These are phyloP conservation scores for Protomyces inundatus DNA, from an alignment of 1,139 yeast genomes.

Conservation along the genomic window DNA sequence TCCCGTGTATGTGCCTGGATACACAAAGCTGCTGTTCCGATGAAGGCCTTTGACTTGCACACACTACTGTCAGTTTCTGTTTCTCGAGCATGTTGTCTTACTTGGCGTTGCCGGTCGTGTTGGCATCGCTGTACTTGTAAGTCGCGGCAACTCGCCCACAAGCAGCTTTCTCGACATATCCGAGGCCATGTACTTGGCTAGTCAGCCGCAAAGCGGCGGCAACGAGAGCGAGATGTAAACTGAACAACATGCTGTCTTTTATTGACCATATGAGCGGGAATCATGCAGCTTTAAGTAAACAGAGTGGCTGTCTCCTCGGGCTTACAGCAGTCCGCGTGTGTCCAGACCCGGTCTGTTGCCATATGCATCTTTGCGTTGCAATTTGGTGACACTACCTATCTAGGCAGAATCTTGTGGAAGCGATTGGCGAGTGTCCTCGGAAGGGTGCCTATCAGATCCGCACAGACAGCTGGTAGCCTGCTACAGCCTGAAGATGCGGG, in stretches of 20 bases:
- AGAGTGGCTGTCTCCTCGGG: no score
- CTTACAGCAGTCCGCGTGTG: no score
- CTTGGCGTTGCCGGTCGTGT: constrained; percentile 1
- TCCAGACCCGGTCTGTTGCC: no score
- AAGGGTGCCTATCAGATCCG: not conserved
- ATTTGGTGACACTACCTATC: no score
- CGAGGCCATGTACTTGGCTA: not conserved
- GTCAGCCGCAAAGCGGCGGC: not conserved
- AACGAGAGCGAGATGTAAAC: no score
- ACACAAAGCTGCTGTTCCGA: constrained; percentile 5
- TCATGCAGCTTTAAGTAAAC: no score
- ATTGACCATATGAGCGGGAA: no score
- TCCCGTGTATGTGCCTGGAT: not conserved
- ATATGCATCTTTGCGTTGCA: no score
- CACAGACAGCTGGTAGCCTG: not conserved
- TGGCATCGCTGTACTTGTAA: constrained; percentile 4
- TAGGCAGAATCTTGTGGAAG: not conserved
- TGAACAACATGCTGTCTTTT: no score
- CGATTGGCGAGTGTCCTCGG: not conserved
- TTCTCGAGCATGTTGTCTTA: not conserved
- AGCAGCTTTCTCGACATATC: not conserved
- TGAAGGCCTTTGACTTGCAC: not conserved
- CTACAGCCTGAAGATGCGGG: no score
- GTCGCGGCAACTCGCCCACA: not conserved
- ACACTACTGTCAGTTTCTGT: not conserved